phyloP scores from a whole-genome alignment of 1,284 basidiomycete genomes.

The Amylostereum areolatum region DNA sequence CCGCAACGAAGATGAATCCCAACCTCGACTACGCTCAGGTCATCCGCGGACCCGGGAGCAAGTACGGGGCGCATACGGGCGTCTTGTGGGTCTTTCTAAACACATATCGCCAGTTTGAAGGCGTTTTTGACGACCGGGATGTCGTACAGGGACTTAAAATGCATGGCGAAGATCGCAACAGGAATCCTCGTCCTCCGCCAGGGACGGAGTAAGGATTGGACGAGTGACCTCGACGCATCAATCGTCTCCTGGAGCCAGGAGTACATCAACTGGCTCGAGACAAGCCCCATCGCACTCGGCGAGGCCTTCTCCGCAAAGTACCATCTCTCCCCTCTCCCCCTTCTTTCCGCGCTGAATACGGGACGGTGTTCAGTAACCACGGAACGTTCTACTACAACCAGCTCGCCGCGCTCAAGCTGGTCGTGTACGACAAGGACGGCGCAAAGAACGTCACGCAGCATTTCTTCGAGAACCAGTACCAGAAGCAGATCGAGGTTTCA shows the following conservation, averaged over 20 bases:
- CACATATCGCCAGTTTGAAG: neutral
- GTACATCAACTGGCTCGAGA: conserved; percentile 55
- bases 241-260: conserved; percentile 44
- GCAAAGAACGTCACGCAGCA: conserved; percentile 25
- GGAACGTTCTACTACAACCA: conserved; percentile 44
- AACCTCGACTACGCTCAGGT: conserved; percentile 65
- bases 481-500: conserved; percentile 29
- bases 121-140: neutral
- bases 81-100: conserved; percentile 31
- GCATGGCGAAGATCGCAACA: conserved; percentile 55
- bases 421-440: conserved; percentile 27
- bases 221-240: conserved; percentile 40
- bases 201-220: conserved; percentile 49
- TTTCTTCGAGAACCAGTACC: conserved; percentile 30
- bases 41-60: conserved; percentile 50
- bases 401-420: conserved; percentile 30
- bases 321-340: conserved; percentile 13
- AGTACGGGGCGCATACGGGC: conserved; percentile 51
- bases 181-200: conserved; percentile 51
- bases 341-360: conserved; percentile 4
- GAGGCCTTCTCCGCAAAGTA: conserved; percentile 51
- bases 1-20: conserved; percentile 58
- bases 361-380: conserved; percentile 58
- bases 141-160: conserved; percentile 39
- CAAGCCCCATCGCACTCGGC: conserved; percentile 39